A percentile compares a stretch with the other conserved stretches of the same genome.
Evolutionary conservation across 1,284 basidiomycete species (phyloP).

Genomic region (Cryptococcus sp.): DNA sequence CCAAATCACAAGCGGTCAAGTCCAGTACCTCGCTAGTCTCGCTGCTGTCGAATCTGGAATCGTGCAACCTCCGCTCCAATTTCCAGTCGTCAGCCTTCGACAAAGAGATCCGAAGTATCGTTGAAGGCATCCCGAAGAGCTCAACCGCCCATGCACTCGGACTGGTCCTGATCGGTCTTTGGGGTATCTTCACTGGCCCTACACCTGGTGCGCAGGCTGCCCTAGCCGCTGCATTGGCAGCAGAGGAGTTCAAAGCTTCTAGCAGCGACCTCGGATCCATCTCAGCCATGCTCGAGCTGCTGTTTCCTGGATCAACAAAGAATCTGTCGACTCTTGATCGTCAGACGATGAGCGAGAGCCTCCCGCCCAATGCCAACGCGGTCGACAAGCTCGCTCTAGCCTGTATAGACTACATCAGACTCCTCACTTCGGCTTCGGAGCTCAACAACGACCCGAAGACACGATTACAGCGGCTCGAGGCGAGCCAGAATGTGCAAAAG

Average conservation of each 20-base stretch:
- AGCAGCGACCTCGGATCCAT: conserved; percentile 36
- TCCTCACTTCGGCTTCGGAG: conserved; percentile 36
- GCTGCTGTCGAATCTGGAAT: conserved; percentile 36
- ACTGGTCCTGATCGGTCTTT: conserved; percentile 52
- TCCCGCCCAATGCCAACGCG: conserved; percentile 37
- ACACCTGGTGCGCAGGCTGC: conserved; percentile 38
- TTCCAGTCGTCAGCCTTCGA: conserved; percentile 41
- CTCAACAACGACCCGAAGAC: conserved; percentile 9
- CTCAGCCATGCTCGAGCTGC: conserved; percentile 45
- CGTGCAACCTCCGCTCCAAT: conserved; percentile 24
- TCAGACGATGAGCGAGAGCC: not conserved
- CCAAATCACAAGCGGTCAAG: conserved; percentile 12
- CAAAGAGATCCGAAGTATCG: conserved; percentile 42
- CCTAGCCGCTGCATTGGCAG: conserved; percentile 48
- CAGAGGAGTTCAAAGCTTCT: conserved; percentile 43
- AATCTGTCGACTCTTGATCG: not conserved
- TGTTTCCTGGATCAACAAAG: conserved; percentile 40
- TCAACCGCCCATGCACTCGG: conserved; percentile 47
- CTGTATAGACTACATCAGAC: conserved; percentile 49
- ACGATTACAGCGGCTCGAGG: conserved; percentile 28
- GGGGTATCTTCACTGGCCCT: conserved; percentile 48
- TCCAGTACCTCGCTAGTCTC: conserved; percentile 23
- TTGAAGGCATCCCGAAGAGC: conserved; percentile 40
- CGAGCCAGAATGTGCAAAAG: conserved; percentile 35
- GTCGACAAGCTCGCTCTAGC: conserved; percentile 50